Evolutionary conservation across 1,139 yeast species (phyloP).

Genomic region (Blastobotrys buckinghamii): DNA sequence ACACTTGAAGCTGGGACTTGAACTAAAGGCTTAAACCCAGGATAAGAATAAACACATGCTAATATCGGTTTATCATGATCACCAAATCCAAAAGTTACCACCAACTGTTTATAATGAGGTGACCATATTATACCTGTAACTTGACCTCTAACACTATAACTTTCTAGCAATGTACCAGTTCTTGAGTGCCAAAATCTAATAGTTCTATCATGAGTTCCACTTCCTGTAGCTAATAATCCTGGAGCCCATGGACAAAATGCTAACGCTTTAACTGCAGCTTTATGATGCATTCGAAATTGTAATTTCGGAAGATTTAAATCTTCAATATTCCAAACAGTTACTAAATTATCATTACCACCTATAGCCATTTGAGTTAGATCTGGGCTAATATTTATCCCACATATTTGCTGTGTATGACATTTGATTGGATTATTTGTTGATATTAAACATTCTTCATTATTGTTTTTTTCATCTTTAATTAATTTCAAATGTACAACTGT

Average conservation of each 20-base stretch:
- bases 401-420: slow-evolving; percentile 27
- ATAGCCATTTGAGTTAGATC: slow-evolving; percentile 28
- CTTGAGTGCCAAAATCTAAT: slow-evolving; percentile 73
- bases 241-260: slow-evolving; percentile 68
- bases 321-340: slow-evolving; percentile 29
- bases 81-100: slow-evolving; percentile 79
- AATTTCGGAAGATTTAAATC: slow-evolving; percentile 17
- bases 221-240: slow-evolving; percentile 67
- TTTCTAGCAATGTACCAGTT: slow-evolving; percentile 61
- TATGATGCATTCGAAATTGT: slow-evolving; percentile 27
- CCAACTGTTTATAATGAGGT: slow-evolving; percentile 50
- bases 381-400: slow-evolving; percentile 28
- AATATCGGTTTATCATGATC: slow-evolving; percentile 43
- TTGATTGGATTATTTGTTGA: slow-evolving; percentile 6
- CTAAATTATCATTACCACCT: slow-evolving; percentile 32
- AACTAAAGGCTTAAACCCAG: slow-evolving; percentile 46
- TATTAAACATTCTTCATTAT: slow-evolving; percentile 7
- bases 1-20: slow-evolving; percentile 50
- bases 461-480: slow-evolving; percentile 20
- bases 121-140: slow-evolving; percentile 82
- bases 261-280: slow-evolving; percentile 51
- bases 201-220: slow-evolving; percentile 83
- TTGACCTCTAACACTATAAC: slow-evolving; percentile 59
- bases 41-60: slow-evolving; percentile 59
- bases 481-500: slow-evolving; percentile 43